Evolutionary conservation across 495 filamentous ascomycete species (phyloP).

Genomic region (Aspergillus nanangensis): DNA sequence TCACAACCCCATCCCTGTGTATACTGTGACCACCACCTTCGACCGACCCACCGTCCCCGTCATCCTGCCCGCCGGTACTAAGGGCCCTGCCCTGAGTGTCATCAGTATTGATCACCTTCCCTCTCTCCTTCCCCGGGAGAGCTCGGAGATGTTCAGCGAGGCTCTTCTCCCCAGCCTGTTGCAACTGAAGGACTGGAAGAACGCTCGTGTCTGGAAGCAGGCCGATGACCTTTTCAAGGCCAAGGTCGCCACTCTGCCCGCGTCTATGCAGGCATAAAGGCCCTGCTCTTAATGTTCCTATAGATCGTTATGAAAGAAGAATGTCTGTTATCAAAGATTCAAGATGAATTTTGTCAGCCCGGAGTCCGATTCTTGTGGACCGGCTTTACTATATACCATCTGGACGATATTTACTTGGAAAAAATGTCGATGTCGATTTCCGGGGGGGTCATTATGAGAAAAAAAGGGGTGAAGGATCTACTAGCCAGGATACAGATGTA

Average conservation of each 20-base stretch:
- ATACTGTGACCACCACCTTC: conserved; percentile 77
- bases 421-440: no score
- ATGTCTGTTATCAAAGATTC: no score
- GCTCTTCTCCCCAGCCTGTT: conserved; percentile 76
- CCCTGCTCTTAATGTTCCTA: no score
- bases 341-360: no score
- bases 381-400: no score
- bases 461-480: no score
- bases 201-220: conserved; percentile 71
- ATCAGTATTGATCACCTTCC: conserved; percentile 93
- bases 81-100: conserved; percentile 61
- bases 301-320: no score
- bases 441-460: no score
- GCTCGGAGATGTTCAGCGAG: conserved; percentile 79
- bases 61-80: conserved; percentile 38
- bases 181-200: conserved; percentile 69
- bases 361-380: no score
- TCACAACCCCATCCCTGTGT: conserved; percentile 79
- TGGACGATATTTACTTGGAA: no score
- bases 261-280: neutral
- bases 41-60: conserved; percentile 78
- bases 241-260: conserved; percentile 73
- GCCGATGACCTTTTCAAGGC: conserved; percentile 82
- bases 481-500: no score
- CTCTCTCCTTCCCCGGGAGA: conserved; percentile 78